These are phyloP conservation scores for Haematococcus lacustris DNA, from an alignment of 139 green algal species.

Conservation along the genomic window DNA sequence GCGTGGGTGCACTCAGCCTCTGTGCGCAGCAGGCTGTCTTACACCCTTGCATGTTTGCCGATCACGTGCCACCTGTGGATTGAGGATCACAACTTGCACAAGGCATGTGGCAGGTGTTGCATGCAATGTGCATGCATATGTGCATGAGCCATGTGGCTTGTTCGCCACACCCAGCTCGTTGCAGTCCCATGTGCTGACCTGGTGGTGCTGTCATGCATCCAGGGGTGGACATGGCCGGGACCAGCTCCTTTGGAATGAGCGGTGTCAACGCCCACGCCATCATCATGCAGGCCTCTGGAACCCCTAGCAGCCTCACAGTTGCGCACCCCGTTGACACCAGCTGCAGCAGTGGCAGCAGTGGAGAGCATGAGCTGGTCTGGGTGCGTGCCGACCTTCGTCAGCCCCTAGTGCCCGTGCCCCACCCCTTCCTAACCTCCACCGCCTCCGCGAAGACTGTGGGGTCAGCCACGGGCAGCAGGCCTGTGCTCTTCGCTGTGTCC, in stretches of 20 bases:
- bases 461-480: background rate
- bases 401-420: conserved; percentile 33
- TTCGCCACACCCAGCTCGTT: no score
- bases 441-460: background rate
- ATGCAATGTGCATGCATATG: no score
- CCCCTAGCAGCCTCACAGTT: background rate
- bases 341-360: no score
- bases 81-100: no score
- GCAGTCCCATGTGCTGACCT: no score
- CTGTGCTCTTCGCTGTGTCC: background rate
- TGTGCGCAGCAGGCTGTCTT: no score
- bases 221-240: conserved; percentile 43
- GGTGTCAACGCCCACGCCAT: conserved; percentile 79
- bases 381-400: conserved; percentile 29
- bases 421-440: conserved; percentile 38
- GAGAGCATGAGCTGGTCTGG: no score
- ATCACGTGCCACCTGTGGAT: no score
- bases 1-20: no score
- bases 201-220: background rate
- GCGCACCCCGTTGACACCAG: background rate
- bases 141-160: no score
- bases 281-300: conserved; percentile 9
- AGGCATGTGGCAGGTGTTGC: no score
- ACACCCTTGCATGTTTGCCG: no score
- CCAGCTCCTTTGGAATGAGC: conserved; percentile 80